phyloP scores from a whole-genome alignment of 208 protist genomes.

The Leishmania turanica region DNA sequence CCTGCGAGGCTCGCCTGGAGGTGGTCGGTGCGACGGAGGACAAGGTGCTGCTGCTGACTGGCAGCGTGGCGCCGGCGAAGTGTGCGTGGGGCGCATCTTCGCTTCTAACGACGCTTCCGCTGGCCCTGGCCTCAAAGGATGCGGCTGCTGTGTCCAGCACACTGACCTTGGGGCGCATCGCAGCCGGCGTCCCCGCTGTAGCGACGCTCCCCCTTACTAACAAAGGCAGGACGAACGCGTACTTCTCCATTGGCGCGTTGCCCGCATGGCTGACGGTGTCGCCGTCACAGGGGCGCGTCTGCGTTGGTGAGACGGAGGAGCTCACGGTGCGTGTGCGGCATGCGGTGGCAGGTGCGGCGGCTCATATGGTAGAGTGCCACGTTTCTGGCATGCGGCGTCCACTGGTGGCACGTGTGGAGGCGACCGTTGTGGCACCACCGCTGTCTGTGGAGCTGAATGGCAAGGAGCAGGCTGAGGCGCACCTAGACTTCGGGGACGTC shows the following conservation, averaged over 20 bases:
- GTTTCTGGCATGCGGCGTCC: conserved; percentile 84
- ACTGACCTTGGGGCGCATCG: conserved; percentile 75
- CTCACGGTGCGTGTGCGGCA: conserved; percentile 60
- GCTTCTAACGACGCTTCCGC: conserved; percentile 5
- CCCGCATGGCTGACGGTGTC: conserved; percentile 71
- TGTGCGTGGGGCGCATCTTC: conserved; percentile 53
- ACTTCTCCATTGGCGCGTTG: conserved; percentile 73
- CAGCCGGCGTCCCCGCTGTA: conserved; percentile 60
- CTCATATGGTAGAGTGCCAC: conserved; percentile 49
- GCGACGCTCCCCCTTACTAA: conserved; percentile 62
- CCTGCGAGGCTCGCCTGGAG: conserved; percentile 51
- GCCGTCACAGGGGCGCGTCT: conserved; percentile 69
- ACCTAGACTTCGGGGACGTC: conserved; percentile 88
- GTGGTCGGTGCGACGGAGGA: conserved; percentile 76
- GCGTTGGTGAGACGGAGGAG: conserved; percentile 67
- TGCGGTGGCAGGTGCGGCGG: conserved; percentile 34
- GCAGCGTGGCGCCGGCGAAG: conserved; percentile 60
- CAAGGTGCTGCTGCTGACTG: conserved; percentile 65
- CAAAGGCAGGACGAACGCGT: conserved; percentile 64
- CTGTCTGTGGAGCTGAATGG: conserved; percentile 54
- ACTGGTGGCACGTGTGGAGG: conserved; percentile 67
- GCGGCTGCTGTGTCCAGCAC: conserved; percentile 32
- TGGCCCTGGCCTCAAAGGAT: conserved; percentile 4
- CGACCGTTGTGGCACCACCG: conserved; percentile 67
- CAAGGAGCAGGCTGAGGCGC: conserved; percentile 64